Conservation (phyloP, 2,329 filamentous ascomycete species). For the Zarea fungicola region DNA sequence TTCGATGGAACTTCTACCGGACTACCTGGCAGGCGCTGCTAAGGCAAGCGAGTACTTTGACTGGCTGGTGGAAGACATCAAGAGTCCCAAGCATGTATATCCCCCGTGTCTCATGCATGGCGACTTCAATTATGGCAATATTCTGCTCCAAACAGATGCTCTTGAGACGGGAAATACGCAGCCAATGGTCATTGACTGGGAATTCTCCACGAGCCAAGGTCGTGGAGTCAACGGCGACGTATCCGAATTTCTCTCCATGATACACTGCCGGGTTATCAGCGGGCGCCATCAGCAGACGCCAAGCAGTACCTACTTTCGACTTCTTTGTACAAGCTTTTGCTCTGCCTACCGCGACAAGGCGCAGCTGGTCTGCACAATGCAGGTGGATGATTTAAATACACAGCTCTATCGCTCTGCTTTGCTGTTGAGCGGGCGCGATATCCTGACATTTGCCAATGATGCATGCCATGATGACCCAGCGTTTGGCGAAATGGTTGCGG, state of each 20-base stretch:
- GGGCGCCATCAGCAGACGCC: neutral
- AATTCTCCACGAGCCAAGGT: slow-evolving; percentile 8
- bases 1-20: slow-evolving; percentile 8
- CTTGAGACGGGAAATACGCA: neutral
- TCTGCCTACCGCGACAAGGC: slow-evolving; percentile 3
- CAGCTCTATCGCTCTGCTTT: slow-evolving; percentile 8
- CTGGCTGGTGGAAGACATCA: slow-evolving; percentile 3
- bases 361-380: slow-evolving; percentile 4
- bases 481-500: neutral
- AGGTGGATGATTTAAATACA: neutral
- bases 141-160: neutral
- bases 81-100: neutral
- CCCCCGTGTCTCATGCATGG: slow-evolving; percentile 9
- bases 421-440: slow-evolving; percentile 8
- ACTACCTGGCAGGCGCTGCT: neutral
- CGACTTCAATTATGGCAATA: slow-evolving; percentile 12
- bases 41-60: neutral
- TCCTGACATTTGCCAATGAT: slow-evolving; percentile 5
- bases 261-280: slow-evolving; percentile 10
- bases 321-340: slow-evolving; percentile 1
- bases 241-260: neutral
- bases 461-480: slow-evolving; percentile 1
- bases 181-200: slow-evolving; percentile 7
- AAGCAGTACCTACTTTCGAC: neutral
- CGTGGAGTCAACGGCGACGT: slow-evolving; percentile 10